A percentile compares a stretch with the other conserved stretches of the same genome.
Conservation (phyloP, 2,329 filamentous ascomycete genomes). For the Calonectria multiphialidica region DNA sequence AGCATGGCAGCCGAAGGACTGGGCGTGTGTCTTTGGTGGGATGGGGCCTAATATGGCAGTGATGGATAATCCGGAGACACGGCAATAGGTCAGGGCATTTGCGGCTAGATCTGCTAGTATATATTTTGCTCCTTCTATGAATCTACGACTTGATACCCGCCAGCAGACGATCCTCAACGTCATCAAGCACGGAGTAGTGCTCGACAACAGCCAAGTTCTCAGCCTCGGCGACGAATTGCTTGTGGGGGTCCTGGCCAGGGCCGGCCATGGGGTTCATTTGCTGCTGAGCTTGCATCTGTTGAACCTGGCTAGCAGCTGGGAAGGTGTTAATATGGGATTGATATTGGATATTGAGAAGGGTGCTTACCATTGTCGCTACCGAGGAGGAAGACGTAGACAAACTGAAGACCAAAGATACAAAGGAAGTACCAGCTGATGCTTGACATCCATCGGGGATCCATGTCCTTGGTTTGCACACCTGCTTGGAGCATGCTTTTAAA, state of each 20-base stretch:
- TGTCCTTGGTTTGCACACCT: constrained; percentile 92
- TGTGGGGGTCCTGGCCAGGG: constrained; percentile 93
- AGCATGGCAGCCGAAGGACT: constrained; percentile 74
- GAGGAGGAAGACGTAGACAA: constrained; percentile 96
- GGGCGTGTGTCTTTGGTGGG: constrained; percentile 75
- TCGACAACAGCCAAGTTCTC: constrained; percentile 97
- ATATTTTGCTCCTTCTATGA: constrained; percentile 45
- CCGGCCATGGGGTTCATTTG: constrained; percentile 71
- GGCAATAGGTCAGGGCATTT: constrained; percentile 22
- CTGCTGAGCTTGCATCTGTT: constrained; percentile 54
- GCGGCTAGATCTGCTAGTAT: constrained; percentile 41
- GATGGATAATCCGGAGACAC: constrained; percentile 15
- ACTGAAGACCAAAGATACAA: constrained; percentile 95
- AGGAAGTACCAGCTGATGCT: constrained; percentile 99
- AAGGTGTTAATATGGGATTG: constrained; percentile 6
- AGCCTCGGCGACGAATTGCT: constrained; percentile 91
- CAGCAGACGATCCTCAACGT: constrained; percentile 87
- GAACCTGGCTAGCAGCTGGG: constrained; percentile 90
- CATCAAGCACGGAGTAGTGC: constrained; percentile 91
- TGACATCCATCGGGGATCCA: constrained; percentile 98
- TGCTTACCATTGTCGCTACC: constrained; percentile 91
- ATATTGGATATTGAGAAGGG: not conserved
- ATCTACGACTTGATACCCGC: constrained; percentile 59
- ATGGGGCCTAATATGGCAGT: constrained; percentile 47
- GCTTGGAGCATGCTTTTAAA: constrained; percentile 99